phyloP scores from a whole-genome alignment of 371 early-diverging fungal species.

The Mortierella sp. region DNA sequence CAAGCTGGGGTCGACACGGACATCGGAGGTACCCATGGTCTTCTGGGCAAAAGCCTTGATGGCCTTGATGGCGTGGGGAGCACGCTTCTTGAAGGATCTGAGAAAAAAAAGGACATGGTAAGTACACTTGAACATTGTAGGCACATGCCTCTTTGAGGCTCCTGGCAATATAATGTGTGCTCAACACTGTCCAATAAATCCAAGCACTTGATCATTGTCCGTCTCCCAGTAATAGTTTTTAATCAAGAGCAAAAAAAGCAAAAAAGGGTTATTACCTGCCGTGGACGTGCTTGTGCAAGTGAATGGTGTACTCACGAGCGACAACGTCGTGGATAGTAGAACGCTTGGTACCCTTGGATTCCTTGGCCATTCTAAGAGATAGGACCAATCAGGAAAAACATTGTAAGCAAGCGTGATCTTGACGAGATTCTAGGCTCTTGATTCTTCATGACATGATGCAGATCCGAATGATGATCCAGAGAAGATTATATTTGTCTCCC shows the following conservation, averaged over 20 bases:
- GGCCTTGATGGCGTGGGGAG: constrained; percentile 93
- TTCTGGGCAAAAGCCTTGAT: constrained; percentile 88
- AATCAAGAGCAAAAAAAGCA: no score
- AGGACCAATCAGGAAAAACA: not conserved
- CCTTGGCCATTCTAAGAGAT: constrained; percentile 62
- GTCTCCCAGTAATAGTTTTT: not conserved
- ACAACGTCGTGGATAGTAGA: constrained; percentile 78
- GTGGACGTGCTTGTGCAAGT: constrained; percentile 93
- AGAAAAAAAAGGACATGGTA: no score
- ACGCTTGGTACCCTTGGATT: constrained; percentile 68
- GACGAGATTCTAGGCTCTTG: no score
- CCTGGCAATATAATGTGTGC: no score
- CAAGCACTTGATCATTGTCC: no score
- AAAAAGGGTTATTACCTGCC: constrained; percentile 62
- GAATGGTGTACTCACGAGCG: constrained; percentile 96
- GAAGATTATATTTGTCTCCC: no score
- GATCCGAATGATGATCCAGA: no score
- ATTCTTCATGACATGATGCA: not conserved
- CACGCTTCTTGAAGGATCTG: constrained; percentile 95
- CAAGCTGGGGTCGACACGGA: constrained; percentile 82
- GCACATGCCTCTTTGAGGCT: no score
- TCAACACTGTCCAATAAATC: no score
- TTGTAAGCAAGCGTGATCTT: not conserved
- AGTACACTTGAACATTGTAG: constrained; percentile 57
- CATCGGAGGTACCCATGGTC: constrained; percentile 91